A percentile compares a stretch with the other conserved stretches of the same genome.
phyloP scores from a whole-genome alignment of 1,139 yeast genomes.

The Debaryomycetaceae sp. region DNA sequence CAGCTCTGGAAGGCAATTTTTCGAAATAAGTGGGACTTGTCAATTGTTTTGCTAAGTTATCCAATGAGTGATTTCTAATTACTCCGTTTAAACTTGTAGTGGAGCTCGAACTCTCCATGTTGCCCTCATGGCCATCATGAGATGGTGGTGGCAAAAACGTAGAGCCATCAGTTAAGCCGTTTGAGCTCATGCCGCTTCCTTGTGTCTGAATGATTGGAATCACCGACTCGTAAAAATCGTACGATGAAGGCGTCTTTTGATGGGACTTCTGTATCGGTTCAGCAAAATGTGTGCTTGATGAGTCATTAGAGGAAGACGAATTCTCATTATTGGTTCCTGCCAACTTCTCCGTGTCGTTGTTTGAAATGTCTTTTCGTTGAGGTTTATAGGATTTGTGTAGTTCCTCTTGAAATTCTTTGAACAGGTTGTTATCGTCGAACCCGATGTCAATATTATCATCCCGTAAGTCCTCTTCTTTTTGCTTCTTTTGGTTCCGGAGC shows the following conservation, averaged over 20 bases:
- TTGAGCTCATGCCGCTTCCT: neutral
- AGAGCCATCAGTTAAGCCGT: neutral
- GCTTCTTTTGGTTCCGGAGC: slow-evolving; percentile 31
- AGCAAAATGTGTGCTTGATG: slow-evolving; percentile 3
- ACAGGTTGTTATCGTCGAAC: slow-evolving; percentile 37
- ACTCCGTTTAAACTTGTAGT: slow-evolving; percentile 5
- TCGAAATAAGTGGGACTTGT: slow-evolving; percentile 36
- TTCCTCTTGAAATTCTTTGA: slow-evolving; percentile 36
- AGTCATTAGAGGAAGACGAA: slow-evolving; percentile 6
- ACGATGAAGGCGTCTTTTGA: slow-evolving; percentile 26
- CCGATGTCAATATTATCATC: slow-evolving; percentile 35
- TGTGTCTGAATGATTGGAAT: slow-evolving; percentile 31
- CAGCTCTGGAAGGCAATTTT: slow-evolving; percentile 35
- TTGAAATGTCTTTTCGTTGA: slow-evolving; percentile 4
- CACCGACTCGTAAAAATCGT: slow-evolving; percentile 43
- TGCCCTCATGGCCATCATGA: slow-evolving; percentile 1
- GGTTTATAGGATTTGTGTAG: slow-evolving; percentile 24
- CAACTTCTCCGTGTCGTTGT: slow-evolving; percentile 4
- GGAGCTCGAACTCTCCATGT: slow-evolving; percentile 4
- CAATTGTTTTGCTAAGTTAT: slow-evolving; percentile 42
- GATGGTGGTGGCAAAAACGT: slow-evolving; percentile 5
- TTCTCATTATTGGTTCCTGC: slow-evolving; percentile 8
- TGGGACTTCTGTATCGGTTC: slow-evolving; percentile 6
- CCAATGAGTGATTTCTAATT: slow-evolving; percentile 20
- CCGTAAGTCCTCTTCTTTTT: slow-evolving; percentile 28